Conservation (phyloP, 1,284 basidiomycete species). For the Cryptococcus floricola region DNA sequence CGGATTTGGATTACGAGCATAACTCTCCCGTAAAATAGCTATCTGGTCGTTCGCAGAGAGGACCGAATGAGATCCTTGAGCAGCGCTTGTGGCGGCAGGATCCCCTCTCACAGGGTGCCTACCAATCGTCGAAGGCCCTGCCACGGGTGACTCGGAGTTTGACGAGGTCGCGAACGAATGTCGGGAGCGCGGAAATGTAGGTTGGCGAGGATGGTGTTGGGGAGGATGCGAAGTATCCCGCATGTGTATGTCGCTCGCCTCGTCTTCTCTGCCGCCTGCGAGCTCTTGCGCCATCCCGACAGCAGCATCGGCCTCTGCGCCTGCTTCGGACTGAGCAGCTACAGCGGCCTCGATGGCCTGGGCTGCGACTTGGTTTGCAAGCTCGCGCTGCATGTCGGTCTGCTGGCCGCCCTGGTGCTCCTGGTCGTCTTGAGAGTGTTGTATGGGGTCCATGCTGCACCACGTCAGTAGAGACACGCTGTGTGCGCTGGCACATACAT, state of each 20-base stretch:
- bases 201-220: constrained; percentile 15
- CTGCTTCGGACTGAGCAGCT: constrained; percentile 15
- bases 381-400: constrained; percentile 34
- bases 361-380: constrained; percentile 37
- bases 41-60: constrained; percentile 29
- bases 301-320: constrained; percentile 3
- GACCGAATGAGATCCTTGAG: not conserved
- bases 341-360: constrained; percentile 32
- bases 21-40: constrained; percentile 34
- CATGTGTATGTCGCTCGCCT: not conserved
- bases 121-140: not conserved
- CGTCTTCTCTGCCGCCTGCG: not conserved
- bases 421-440: not conserved
- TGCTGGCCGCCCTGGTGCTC: constrained; percentile 8
- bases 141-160: not conserved
- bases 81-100: not conserved
- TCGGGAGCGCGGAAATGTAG: constrained; percentile 16
- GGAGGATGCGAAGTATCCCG: constrained; percentile 8
- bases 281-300: not conserved
- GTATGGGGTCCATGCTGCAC: too few relatives aligned
- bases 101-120: not conserved
- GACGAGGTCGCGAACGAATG: not conserved
- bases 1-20: constrained; percentile 41
- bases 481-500: too few relatives aligned
- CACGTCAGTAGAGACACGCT: too few relatives aligned